Conservation (phyloP, 148 eudicot genomes). For the Rhododendron griersonianum region DNA sequence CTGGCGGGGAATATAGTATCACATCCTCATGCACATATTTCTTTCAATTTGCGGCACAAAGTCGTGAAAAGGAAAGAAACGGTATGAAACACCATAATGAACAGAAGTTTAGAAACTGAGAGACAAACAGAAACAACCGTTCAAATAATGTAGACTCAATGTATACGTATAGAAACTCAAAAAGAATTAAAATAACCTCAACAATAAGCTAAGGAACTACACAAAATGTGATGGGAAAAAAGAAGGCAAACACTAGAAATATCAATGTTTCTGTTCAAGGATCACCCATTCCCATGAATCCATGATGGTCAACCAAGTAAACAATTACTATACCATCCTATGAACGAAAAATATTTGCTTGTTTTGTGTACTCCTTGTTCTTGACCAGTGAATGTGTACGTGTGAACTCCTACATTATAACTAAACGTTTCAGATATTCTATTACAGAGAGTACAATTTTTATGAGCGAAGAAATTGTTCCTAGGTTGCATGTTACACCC, state of each 20-base stretch:
- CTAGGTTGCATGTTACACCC: background rate
- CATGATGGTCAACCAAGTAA: background rate
- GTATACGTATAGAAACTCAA: background rate
- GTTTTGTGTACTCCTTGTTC: background rate
- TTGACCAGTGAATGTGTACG: background rate
- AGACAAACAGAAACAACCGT: background rate
- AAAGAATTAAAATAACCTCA: background rate
- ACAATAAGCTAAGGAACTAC: background rate
- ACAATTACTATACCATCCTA: background rate
- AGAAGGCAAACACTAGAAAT: background rate
- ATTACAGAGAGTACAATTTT: background rate
- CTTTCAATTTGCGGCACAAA: background rate
- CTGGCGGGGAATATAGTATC: background rate
- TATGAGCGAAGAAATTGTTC: background rate
- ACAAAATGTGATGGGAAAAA: background rate
- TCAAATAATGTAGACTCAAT: background rate
- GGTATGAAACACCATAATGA: background rate
- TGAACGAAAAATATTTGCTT: background rate
- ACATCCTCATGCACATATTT: background rate
- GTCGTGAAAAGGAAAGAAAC: background rate
- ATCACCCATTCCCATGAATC: background rate
- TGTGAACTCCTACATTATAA: background rate
- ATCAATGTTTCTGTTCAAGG: background rate
- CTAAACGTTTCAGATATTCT: background rate
- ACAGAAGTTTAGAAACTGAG: background rate